A percentile compares a stretch with the other conserved stretches of the same genome.
phyloP scores from a whole-genome alignment of 2,329 filamentous ascomycete species.

The Calonectria hongkongensis region DNA sequence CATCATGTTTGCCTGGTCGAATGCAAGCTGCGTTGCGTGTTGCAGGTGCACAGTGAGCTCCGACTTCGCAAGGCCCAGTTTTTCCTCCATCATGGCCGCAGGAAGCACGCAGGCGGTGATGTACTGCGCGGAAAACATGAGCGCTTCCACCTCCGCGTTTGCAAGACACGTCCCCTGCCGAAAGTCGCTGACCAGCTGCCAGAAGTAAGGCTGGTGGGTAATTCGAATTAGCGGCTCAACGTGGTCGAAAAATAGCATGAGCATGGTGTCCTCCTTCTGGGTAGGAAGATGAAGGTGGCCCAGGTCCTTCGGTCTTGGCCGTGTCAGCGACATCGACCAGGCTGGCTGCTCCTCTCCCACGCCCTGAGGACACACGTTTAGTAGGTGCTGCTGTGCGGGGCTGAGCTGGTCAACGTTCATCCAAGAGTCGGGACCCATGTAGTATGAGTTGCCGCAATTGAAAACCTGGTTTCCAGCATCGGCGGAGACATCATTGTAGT shows the following conservation, averaged over 20 bases:
- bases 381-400: slow-evolving; percentile 36
- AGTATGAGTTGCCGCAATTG: slow-evolving; percentile 32
- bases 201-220: slow-evolving; percentile 41
- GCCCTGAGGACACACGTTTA: slow-evolving; percentile 36
- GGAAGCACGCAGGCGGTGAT: slow-evolving; percentile 42
- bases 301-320: slow-evolving; percentile 34
- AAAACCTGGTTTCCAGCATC: slow-evolving; percentile 42
- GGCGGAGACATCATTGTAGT: slow-evolving; percentile 35
- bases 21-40: slow-evolving; percentile 40
- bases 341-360: slow-evolving; percentile 1
- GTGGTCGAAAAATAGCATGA: slow-evolving; percentile 41
- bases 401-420: slow-evolving; percentile 42
- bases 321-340: slow-evolving; percentile 36
- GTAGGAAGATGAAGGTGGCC: slow-evolving; percentile 37
- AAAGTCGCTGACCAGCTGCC: slow-evolving; percentile 43
- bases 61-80: slow-evolving; percentile 31
- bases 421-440: slow-evolving; percentile 42
- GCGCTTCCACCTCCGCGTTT: slow-evolving; percentile 39
- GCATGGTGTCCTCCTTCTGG: slow-evolving; percentile 39
- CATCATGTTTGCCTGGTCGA: slow-evolving; percentile 44
- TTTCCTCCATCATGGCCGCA: slow-evolving; percentile 33
- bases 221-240: slow-evolving; percentile 45
- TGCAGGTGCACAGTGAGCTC: slow-evolving; percentile 39
- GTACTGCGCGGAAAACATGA: slow-evolving; percentile 44
- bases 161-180: slow-evolving; percentile 37